Percentiles rank a stretch among this genome's conserved stretches.
These are phyloP conservation scores for Paracamarosporium sp. DNA, from an alignment of 2,329 filamentous ascomycete genomes.

Conservation along the genomic window DNA sequence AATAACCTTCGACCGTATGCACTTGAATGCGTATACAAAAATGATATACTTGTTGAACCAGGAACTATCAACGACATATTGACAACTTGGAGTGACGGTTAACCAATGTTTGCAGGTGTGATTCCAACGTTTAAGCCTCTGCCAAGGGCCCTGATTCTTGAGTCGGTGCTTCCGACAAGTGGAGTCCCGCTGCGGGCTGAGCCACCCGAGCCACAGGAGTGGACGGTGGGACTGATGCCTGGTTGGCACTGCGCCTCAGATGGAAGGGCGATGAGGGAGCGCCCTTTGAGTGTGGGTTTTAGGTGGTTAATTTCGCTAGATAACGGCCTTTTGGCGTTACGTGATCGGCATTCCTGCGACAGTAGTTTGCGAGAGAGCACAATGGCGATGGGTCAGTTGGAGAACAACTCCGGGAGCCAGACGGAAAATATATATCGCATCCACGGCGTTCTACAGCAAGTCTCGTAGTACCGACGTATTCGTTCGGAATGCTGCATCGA, in stretches of 20 bases:
- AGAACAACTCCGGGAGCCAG: not conserved
- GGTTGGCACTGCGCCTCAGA: not conserved
- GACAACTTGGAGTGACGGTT: not conserved
- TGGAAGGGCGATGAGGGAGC: not conserved
- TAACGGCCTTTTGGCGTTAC: not conserved
- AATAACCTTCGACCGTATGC: too few relatives aligned
- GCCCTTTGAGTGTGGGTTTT: slow-evolving; percentile 1
- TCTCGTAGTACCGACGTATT: too few relatives aligned
- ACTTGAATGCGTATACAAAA: too few relatives aligned
- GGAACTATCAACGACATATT: too few relatives aligned
- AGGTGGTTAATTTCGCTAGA: not conserved
- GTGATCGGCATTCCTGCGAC: not conserved
- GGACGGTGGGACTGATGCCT: not conserved
- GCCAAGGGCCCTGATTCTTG: not conserved
- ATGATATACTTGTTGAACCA: too few relatives aligned
- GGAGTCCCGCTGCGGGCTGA: slow-evolving; percentile 1
- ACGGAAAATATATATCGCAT: not conserved
- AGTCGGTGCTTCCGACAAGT: not conserved
- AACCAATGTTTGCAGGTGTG: not conserved
- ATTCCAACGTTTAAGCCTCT: not conserved
- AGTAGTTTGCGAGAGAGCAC: not conserved
- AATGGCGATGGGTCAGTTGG: too few relatives aligned
- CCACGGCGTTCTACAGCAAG: too few relatives aligned
- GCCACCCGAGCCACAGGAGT: not conserved
- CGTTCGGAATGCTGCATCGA: too few relatives aligned